A percentile compares a stretch with the other conserved stretches of the same genome.
Evolutionary conservation across 208 protist genomes (phyloP).

Genomic region (Porcisia deanei): DNA sequence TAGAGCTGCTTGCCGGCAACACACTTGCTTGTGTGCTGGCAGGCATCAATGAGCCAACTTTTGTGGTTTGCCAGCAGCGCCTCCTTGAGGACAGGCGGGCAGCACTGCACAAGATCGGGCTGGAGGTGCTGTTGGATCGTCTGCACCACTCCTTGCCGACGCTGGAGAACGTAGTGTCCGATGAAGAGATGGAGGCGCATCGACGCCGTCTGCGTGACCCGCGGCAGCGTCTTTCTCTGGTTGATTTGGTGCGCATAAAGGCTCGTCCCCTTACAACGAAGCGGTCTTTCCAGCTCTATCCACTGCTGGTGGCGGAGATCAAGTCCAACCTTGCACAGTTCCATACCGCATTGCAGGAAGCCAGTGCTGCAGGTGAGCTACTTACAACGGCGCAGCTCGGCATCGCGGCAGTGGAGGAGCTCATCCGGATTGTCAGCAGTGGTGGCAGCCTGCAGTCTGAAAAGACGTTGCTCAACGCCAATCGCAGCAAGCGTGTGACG

Average conservation of each 20-base stretch:
- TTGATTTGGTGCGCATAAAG: conserved; percentile 82
- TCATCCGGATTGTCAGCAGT: conserved; percentile 81
- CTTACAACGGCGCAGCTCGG: conserved; percentile 49
- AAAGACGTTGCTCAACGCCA: conserved; percentile 81
- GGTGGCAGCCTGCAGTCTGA: conserved; percentile 87
- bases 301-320: conserved; percentile 50
- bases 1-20: conserved; percentile 88
- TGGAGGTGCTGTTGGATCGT: conserved; percentile 89
- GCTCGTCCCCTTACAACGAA: conserved; percentile 85
- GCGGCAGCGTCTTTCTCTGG: conserved; percentile 70
- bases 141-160: conserved; percentile 88
- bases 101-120: conserved; percentile 70
- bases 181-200: conserved; percentile 78
- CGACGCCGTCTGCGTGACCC: conserved; percentile 78
- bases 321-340: conserved; percentile 25
- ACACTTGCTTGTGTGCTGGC: conserved; percentile 90
- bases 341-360: conserved; percentile 15
- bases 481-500: conserved; percentile 71
- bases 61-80: conserved; percentile 77
- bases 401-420: conserved; percentile 78
- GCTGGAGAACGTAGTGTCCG: conserved; percentile 77
- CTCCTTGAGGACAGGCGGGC: conserved; percentile 63
- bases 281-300: conserved; percentile 73
- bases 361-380: conserved; percentile 21
- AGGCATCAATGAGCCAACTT: conserved; percentile 89